A percentile compares a stretch with the other conserved stretches of the same genome.
phyloP scores from a whole-genome alignment of 2,329 filamentous ascomycete genomes.

The Aspergillus fumigatus region DNA sequence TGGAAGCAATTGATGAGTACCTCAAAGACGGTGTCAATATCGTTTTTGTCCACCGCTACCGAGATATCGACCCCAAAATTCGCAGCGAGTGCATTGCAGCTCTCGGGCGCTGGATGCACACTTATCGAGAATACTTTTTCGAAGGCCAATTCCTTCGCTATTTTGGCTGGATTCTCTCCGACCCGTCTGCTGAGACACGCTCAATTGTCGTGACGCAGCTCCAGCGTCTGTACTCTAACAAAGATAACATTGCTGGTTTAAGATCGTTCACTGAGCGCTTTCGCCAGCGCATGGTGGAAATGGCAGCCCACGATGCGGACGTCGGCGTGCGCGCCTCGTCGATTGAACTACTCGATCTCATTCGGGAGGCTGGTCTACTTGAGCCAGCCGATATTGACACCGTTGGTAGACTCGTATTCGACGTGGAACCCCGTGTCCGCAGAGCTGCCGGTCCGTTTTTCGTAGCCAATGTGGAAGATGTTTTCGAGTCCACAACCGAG shows the following conservation, averaged over 20 bases:
- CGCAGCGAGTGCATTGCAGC: constrained; percentile 83
- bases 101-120: constrained; percentile 82
- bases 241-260: constrained; percentile 69
- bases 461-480: constrained; percentile 76
- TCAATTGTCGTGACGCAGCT: constrained; percentile 85
- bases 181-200: constrained; percentile 67
- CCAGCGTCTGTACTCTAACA: constrained; percentile 70
- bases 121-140: constrained; percentile 81
- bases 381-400: constrained; percentile 89
- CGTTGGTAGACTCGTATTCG: constrained; percentile 83
- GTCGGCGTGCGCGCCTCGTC: constrained; percentile 72
- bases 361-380: constrained; percentile 79
- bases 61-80: constrained; percentile 86
- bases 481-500: constrained; percentile 73
- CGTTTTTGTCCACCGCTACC: constrained; percentile 91
- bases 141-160: constrained; percentile 88
- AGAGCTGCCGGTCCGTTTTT: constrained; percentile 91
- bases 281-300: constrained; percentile 80
- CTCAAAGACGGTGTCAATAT: constrained; percentile 87
- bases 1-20: constrained; percentile 64
- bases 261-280: constrained; percentile 94
- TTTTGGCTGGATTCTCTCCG: constrained; percentile 91
- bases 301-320: constrained; percentile 83
- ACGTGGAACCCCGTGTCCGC: constrained; percentile 76
- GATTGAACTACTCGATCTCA: constrained; percentile 74